These are phyloP conservation scores for Irpex rosettiformis DNA, from an alignment of 1,284 basidiomycete species.

Conservation along the genomic window DNA sequence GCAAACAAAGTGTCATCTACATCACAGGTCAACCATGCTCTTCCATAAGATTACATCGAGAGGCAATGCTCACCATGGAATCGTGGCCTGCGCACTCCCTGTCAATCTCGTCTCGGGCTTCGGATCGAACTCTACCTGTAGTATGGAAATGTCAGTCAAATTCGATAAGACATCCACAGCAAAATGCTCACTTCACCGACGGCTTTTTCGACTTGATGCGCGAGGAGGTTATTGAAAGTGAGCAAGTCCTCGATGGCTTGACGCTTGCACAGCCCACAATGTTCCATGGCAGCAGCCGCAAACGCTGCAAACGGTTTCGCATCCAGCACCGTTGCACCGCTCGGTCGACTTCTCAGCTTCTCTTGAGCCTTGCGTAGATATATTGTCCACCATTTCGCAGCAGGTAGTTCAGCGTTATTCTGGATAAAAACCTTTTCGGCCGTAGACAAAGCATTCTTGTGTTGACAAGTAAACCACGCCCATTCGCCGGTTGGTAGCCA, in stretches of 20 bases:
- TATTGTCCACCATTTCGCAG: slow-evolving; percentile 3
- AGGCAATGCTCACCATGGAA: not conserved
- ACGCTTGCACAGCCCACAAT: slow-evolving; percentile 4
- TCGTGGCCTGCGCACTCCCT: not conserved
- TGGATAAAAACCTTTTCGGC: not conserved
- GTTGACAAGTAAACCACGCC: slow-evolving; percentile 6
- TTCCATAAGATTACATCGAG: not conserved
- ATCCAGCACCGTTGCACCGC: slow-evolving; percentile 1
- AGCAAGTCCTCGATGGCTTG: slow-evolving; percentile 2
- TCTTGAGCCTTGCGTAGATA: slow-evolving; percentile 6
- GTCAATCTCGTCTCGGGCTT: not conserved
- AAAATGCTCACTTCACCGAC: not conserved
- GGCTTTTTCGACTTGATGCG: slow-evolving; percentile 3
- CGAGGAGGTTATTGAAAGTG: not conserved
- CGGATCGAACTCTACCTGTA: not conserved
- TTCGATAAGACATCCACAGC: not conserved
- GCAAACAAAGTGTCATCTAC: not conserved
- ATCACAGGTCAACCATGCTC: not conserved
- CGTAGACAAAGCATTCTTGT: not conserved
- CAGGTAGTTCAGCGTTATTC: not conserved
- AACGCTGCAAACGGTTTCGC: slow-evolving; percentile 1
- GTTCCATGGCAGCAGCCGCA: slow-evolving; percentile 3
- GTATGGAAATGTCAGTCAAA: not conserved
- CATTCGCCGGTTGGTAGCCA: slow-evolving; percentile 4
- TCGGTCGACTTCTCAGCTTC: slow-evolving; percentile 1